Base-by-base conservation (phyloP, 2,329 filamentous ascomycete genomes). In the Fusarium humuli region DNA sequence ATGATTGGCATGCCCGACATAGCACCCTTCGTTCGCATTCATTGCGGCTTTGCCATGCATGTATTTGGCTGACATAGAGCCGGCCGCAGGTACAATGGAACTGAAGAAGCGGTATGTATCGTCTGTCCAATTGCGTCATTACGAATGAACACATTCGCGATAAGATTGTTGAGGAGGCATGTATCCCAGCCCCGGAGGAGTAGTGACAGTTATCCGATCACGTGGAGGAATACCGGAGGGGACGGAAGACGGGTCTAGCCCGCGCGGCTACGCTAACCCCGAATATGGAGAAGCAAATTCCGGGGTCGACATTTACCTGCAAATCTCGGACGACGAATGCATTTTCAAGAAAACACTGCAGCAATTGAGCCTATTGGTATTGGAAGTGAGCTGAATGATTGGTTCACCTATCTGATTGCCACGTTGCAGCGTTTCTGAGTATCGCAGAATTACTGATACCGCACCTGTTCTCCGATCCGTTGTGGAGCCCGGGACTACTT, bases 401-500 rank as follows among this genome's bases (percentile, higher is more conserved):
- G 13, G 30, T 7, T 16, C 5, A 1, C 16, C 16, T 2, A 34
- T 16, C 9, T 16, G 5, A 34, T 18, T 34, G 7, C 14, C 16
- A 34, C 7, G 4, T 34, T 34, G 32, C 16, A 18, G 32, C 5
- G 8, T 5, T 18, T 34, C 9, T 34, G 2, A 34, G 7, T 9
- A 8, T 4, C 9, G 16, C 18, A 37, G 18, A 23, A 7, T 20
- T 4, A 7, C 16, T 18, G 16, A 12, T 6, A 22, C 2, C 7
- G 18, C 16, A 13, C 34, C 34, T 12, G 27, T 23, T 30, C 25
- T 55, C 55, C 56, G 40, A 23, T 37, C 27, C 22, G 37, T 13
- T 25, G 48, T 66, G 55, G 63, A 56, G 48, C 52, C 62, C 63
- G 63, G 63, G 25, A 66, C 30, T 23, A 22, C 55, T 55, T 55